These are phyloP conservation scores for Yamadazyma epiphylla DNA, from an alignment of 1,139 yeast genomes.

Conservation along the genomic window DNA sequence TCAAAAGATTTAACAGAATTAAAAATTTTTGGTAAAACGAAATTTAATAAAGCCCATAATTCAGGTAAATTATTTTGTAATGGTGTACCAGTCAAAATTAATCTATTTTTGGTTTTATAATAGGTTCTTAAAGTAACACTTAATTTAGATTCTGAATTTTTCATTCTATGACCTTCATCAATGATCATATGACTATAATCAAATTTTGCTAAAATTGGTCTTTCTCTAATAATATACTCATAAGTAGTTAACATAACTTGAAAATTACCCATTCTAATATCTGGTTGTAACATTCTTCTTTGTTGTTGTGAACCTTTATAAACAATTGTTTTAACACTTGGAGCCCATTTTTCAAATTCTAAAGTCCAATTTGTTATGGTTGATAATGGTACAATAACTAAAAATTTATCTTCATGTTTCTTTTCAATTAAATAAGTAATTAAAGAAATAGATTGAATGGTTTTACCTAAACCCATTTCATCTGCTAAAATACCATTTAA, in stretches of 20 bases:
- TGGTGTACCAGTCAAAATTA: slow-evolving; percentile 85
- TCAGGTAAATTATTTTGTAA: slow-evolving; percentile 82
- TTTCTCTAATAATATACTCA: slow-evolving; percentile 74
- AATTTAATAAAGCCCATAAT: slow-evolving; percentile 77
- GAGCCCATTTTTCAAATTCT: slow-evolving; percentile 89
- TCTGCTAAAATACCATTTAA: slow-evolving; percentile 94
- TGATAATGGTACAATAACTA: slow-evolving; percentile 80
- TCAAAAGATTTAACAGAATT: slow-evolving; percentile 83
- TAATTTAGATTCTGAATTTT: slow-evolving; percentile 71
- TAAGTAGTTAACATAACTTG: slow-evolving; percentile 76
- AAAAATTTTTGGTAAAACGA: slow-evolving; percentile 76
- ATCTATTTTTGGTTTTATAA: slow-evolving; percentile 71
- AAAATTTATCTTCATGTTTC: slow-evolving; percentile 63
- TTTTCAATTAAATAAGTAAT: slow-evolving; percentile 82
- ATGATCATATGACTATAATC: slow-evolving; percentile 85
- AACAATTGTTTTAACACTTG: slow-evolving; percentile 60
- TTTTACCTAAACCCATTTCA: slow-evolving; percentile 97
- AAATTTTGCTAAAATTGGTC: slow-evolving; percentile 60
- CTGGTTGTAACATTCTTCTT: slow-evolving; percentile 62
- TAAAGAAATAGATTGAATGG: slow-evolving; percentile 91
- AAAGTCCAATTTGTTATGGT: slow-evolving; percentile 82
- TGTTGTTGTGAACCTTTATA: slow-evolving; percentile 74
- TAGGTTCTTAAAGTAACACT: slow-evolving; percentile 68
- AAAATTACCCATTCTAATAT: slow-evolving; percentile 62
- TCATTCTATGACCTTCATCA: slow-evolving; percentile 90